Percentiles rank a stretch among this genome's conserved stretches.
These are phyloP conservation scores for Boletus albobrunnescens DNA, from an alignment of 1,284 basidiomycete genomes.

Conservation along the genomic window DNA sequence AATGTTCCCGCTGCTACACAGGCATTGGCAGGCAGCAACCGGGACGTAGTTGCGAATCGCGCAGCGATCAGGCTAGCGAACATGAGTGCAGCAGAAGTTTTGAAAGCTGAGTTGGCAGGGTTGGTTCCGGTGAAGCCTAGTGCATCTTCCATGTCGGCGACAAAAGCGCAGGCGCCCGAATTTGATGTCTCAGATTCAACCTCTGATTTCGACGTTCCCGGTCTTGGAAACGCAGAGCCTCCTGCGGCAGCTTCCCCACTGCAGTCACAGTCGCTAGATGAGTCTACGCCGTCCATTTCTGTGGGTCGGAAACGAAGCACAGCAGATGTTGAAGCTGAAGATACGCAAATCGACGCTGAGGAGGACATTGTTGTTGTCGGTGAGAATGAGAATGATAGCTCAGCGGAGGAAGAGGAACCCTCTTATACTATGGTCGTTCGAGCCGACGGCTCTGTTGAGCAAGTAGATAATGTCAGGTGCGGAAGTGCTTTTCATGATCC, in stretches of 20 bases:
- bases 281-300: slow-evolving; percentile 20
- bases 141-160: slow-evolving; percentile 23
- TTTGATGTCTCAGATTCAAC: slow-evolving; percentile 31
- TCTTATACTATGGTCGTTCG: slow-evolving; percentile 70
- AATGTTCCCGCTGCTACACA: slow-evolving; percentile 57
- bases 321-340: slow-evolving; percentile 59
- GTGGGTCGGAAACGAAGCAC: slow-evolving; percentile 67
- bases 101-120: slow-evolving; percentile 87
- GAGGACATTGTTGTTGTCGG: slow-evolving; percentile 43
- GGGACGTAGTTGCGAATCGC: slow-evolving; percentile 84
- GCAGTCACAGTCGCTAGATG: slow-evolving; percentile 22
- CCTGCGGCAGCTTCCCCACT: slow-evolving; percentile 7
- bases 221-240: slow-evolving; percentile 31
- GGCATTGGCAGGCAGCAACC: slow-evolving; percentile 75
- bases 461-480: slow-evolving; percentile 89
- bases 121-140: slow-evolving; percentile 55
- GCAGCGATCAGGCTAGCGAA: slow-evolving; percentile 92
- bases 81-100: slow-evolving; percentile 88
- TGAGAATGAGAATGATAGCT: slow-evolving; percentile 42
- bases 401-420: slow-evolving; percentile 40
- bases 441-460: slow-evolving; percentile 83
- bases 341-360: slow-evolving; percentile 39
- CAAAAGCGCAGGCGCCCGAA: slow-evolving; percentile 22
- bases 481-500: slow-evolving; percentile 32
- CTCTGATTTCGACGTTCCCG: slow-evolving; percentile 38